Evolutionary conservation across 179 eudicot genomes (phyloP).

Genomic region (Beta macrorhiza): DNA sequence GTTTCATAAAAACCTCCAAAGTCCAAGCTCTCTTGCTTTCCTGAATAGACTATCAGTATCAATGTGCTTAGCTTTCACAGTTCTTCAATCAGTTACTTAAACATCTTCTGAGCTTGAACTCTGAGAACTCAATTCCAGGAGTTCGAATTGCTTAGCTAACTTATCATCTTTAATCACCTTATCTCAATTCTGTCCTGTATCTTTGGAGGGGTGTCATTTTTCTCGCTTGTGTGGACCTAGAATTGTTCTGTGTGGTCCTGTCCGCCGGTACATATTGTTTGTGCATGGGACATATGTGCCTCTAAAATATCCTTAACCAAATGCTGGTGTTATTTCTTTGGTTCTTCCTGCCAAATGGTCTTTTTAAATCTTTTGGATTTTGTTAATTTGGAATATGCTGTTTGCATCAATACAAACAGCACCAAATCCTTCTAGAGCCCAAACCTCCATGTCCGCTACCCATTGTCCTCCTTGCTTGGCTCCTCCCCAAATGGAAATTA

Average conservation of each 20-base stretch:
- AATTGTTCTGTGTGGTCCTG: neutral
- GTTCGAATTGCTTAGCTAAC: neutral
- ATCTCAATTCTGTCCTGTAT: too few relatives aligned
- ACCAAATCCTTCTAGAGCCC: too few relatives aligned
- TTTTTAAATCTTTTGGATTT: neutral
- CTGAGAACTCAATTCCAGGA: neutral
- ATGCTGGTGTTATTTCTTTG: too few relatives aligned
- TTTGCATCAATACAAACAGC: neutral
- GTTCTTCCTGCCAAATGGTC: too few relatives aligned
- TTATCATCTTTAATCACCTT: neutral
- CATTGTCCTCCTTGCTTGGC: too few relatives aligned
- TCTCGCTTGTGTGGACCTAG: neutral
- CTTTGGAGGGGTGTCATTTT: neutral
- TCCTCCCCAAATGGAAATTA: neutral
- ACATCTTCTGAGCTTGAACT: neutral
- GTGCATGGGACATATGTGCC: neutral
- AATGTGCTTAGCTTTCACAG: neutral
- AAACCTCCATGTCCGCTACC: too few relatives aligned
- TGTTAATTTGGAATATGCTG: neutral
- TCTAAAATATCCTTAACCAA: neutral
- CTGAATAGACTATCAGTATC: neutral
- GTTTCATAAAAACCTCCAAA: neutral
- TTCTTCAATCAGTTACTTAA: neutral
- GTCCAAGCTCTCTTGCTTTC: neutral
- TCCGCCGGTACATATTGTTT: neutral